Evolutionary conservation across 768 basidiomycete genomes (phyloP).

Genomic region (Naematelia encephala): DNA sequence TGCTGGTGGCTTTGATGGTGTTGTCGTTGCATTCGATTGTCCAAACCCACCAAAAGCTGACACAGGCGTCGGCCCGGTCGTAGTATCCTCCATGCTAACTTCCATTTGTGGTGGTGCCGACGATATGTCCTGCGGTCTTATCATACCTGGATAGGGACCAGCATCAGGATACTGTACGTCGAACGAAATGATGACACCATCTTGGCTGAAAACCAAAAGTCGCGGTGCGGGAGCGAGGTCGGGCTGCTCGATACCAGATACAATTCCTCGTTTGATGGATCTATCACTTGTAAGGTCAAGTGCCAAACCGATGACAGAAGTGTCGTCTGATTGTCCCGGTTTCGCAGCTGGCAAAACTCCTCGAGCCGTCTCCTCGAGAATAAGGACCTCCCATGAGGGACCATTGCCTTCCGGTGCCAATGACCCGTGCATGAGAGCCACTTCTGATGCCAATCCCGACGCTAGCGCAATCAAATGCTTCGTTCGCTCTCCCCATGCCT

Average conservation of each 20-base stretch:
- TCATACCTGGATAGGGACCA: slow-evolving; percentile 44
- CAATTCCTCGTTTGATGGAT: slow-evolving; percentile 42
- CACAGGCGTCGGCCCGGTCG: slow-evolving; percentile 3
- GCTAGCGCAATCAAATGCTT: slow-evolving; percentile 50
- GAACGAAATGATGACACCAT: slow-evolving; percentile 50
- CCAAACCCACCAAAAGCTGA: slow-evolving; percentile 4
- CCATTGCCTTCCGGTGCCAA: slow-evolving; percentile 16
- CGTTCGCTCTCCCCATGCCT: slow-evolving; percentile 46
- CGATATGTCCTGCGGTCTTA: slow-evolving; percentile 24
- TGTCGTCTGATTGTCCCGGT: slow-evolving; percentile 42
- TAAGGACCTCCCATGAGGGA: slow-evolving; percentile 43
- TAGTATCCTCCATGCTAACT: not conserved
- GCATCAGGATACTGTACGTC: slow-evolving; percentile 40
- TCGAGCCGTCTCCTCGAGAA: slow-evolving; percentile 49
- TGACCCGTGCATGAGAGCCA: slow-evolving; percentile 45
- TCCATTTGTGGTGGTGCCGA: slow-evolving; percentile 1
- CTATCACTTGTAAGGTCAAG: slow-evolving; percentile 48
- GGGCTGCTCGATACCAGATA: slow-evolving; percentile 45
- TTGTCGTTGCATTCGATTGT: slow-evolving; percentile 1
- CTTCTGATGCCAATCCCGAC: slow-evolving; percentile 47
- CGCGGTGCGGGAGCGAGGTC: slow-evolving; percentile 46
- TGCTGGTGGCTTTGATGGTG: slow-evolving; percentile 10
- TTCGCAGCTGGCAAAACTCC: slow-evolving; percentile 47
- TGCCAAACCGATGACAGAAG: slow-evolving; percentile 49
- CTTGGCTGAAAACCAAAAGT: slow-evolving; percentile 49